A percentile compares a stretch with the other conserved stretches of the same genome.
Evolutionary conservation across 208 protist genomes (phyloP).

Genomic region (Acanthamoeba triangularis): DNA sequence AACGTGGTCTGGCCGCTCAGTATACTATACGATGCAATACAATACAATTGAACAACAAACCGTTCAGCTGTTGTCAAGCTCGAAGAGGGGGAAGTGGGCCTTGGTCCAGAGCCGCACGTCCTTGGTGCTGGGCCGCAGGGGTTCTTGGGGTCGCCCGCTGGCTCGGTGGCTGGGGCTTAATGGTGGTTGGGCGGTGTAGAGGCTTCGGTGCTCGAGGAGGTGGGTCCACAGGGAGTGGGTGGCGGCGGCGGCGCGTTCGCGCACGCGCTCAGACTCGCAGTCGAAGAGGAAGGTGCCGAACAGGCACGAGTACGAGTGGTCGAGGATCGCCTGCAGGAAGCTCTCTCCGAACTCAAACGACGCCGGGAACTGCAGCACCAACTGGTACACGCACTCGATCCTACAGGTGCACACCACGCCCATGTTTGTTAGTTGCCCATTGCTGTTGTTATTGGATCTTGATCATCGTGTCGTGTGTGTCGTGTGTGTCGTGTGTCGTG

Average conservation of each 20-base stretch:
- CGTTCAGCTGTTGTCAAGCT: background rate
- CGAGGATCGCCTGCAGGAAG: conserved; percentile 93
- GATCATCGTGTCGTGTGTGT: background rate
- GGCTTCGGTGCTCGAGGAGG: background rate
- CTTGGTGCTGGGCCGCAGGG: conserved; percentile 30
- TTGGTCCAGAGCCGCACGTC: conserved; percentile 64
- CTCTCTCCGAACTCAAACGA: conserved; percentile 96
- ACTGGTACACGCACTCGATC: conserved; percentile 97
- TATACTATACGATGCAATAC: too few species aligned
- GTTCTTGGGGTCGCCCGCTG: background rate
- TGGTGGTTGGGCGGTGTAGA: background rate
- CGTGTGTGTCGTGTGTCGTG: background rate
- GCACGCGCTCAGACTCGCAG: conserved; percentile 36
- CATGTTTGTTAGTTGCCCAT: background rate
- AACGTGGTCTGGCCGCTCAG: too few species aligned
- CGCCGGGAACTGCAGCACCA: conserved; percentile 95
- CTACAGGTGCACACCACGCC: background rate
- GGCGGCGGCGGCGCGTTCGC: background rate
- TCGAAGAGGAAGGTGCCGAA: conserved; percentile 79
- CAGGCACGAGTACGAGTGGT: conserved; percentile 93
- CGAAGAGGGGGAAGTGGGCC: conserved; percentile 61
- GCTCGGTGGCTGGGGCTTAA: background rate
- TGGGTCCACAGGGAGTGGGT: conserved; percentile 58
- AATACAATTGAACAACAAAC: background rate
- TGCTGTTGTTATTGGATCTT: too few species aligned